A percentile compares a stretch with the other conserved stretches of the same genome.
Evolutionary conservation across 2,329 filamentous ascomycete genomes (phyloP).

Genomic region (Colletotrichum sp.): DNA sequence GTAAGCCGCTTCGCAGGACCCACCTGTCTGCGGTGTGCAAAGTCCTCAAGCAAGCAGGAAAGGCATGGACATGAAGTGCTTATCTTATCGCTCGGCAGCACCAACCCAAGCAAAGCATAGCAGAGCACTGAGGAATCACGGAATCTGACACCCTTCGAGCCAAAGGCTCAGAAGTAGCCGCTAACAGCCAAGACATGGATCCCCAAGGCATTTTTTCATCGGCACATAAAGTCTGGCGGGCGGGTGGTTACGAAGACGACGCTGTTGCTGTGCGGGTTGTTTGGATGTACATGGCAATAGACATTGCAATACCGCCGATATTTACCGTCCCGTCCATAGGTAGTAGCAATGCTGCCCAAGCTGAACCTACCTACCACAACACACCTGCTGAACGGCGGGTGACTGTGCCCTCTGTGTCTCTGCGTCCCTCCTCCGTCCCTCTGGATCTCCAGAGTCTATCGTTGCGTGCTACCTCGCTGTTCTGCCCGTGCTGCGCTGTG

Average conservation of each 20-base stretch:
- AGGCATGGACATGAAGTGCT: background rate
- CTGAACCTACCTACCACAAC: background rate
- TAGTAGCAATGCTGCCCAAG: background rate
- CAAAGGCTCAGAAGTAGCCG: constrained; percentile 1
- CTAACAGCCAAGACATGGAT: constrained; percentile 21
- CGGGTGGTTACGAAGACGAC: background rate
- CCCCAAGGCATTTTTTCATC: constrained; percentile 13
- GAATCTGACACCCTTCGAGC: constrained; percentile 14
- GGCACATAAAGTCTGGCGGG: constrained; percentile 11
- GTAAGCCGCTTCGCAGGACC: background rate
- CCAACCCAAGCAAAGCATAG: background rate
- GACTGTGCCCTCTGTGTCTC: background rate
- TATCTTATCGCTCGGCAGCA: background rate
- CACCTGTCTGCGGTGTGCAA: background rate
- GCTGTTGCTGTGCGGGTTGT: background rate
- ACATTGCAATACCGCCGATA: background rate
- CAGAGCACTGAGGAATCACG: background rate
- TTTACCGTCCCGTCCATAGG: background rate
- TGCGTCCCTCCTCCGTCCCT: background rate
- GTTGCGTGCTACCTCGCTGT: background rate
- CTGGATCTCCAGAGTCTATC: background rate
- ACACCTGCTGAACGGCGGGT: background rate
- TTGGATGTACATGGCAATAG: background rate
- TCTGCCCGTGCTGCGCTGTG: background rate
- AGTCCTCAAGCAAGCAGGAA: background rate